Conservation (phyloP, 2,329 filamentous ascomycete genomes). For the Penicillium oxalicum region DNA sequence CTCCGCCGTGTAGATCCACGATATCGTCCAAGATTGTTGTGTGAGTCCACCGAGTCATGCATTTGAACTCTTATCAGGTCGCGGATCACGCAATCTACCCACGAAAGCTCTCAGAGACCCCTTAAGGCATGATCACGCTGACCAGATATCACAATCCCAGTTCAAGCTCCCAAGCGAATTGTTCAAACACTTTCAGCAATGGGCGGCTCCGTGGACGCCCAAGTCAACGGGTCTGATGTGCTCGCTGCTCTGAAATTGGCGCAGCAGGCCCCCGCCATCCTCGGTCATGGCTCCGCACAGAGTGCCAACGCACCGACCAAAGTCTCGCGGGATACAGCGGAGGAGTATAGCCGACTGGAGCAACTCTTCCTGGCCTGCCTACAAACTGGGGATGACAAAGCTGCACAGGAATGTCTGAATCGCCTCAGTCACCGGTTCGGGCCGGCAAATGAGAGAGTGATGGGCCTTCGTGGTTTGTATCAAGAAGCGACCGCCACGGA, state of each 20-base stretch:
- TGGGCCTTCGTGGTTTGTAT: conserved; percentile 74
- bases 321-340: conserved; percentile 60
- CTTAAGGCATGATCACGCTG: neutral
- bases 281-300: conserved; percentile 46
- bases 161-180: neutral
- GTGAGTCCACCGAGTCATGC: no score
- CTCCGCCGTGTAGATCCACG: neutral
- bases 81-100: neutral
- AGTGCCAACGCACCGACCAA: conserved; percentile 46
- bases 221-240: conserved; percentile 37
- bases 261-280: conserved; percentile 39
- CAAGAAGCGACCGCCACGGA: conserved; percentile 74
- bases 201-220: conserved; percentile 10
- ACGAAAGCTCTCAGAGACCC: neutral
- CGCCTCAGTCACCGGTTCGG: conserved; percentile 77
- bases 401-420: conserved; percentile 69
- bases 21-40: neutral
- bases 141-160: neutral
- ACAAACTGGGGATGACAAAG: conserved; percentile 72
- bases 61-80: no score
- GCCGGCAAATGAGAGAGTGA: conserved; percentile 73
- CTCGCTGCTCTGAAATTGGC: conserved; percentile 41
- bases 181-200: conserved; percentile 2
- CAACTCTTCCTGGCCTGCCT: conserved; percentile 80
- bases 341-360: conserved; percentile 80